Percentiles rank a stretch among this genome's conserved stretches.
Evolutionary conservation across 306 rosid species (phyloP).

Genomic region (Medicago lupulina): DNA sequence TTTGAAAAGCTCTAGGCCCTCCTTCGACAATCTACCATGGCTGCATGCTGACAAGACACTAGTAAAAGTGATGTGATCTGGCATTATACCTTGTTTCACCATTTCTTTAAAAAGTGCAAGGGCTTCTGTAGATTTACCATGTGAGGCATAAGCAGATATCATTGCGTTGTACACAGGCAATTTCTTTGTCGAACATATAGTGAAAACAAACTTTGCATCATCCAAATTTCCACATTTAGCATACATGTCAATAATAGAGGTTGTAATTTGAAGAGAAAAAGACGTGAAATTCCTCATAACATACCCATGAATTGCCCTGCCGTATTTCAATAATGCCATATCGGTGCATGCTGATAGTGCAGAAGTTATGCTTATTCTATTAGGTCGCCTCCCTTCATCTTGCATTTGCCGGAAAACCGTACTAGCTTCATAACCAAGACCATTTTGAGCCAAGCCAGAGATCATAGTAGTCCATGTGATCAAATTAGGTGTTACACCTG

Average conservation of each 20-base stretch:
- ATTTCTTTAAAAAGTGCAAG: conserved; percentile 55
- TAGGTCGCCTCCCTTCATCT: conserved; percentile 65
- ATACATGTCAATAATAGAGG: conserved; percentile 79
- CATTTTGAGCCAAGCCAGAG: conserved; percentile 73
- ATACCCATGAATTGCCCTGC: conserved; percentile 80
- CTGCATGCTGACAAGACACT: conserved; percentile 71
- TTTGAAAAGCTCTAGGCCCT: conserved; percentile 66
- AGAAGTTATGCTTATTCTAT: conserved; percentile 56
- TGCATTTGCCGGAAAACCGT: conserved; percentile 63
- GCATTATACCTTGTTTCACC: conserved; percentile 52
- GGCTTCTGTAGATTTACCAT: conserved; percentile 75
- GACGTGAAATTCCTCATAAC: conserved; percentile 51
- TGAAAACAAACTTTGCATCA: conserved; percentile 60
- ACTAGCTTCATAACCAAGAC: conserved; percentile 61
- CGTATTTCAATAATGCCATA: conserved; percentile 61
- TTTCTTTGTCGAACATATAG: conserved; percentile 54
- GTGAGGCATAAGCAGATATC: conserved; percentile 75
- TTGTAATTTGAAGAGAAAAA: conserved; percentile 49
- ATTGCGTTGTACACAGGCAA: conserved; percentile 69
- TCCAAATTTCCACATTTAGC: conserved; percentile 77
- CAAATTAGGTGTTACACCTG: conserved; percentile 60
- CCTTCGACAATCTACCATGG: conserved; percentile 65
- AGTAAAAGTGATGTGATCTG: conserved; percentile 72
- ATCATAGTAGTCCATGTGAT: conserved; percentile 81
- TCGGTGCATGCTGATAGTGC: conserved; percentile 64